phyloP scores from a whole-genome alignment of 2,329 filamentous ascomycete genomes.

The Clonostachys byssicola region DNA sequence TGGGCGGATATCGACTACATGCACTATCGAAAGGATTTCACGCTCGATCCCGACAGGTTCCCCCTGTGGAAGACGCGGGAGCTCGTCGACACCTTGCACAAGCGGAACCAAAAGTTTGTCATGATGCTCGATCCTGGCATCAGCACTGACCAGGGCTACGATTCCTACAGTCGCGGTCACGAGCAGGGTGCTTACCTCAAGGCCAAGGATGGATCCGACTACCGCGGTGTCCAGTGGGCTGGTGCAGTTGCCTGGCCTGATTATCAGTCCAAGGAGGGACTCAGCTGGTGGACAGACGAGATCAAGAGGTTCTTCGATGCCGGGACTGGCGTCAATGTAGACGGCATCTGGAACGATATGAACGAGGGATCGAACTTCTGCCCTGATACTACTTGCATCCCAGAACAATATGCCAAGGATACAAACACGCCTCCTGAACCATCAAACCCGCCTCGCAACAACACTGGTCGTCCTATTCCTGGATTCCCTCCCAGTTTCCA shows the following conservation, averaged over 20 bases:
- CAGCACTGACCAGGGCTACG: constrained; percentile 34
- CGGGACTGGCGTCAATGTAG: constrained; percentile 64
- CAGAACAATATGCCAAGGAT: constrained; percentile 11
- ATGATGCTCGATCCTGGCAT: constrained; percentile 74
- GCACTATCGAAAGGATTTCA: constrained; percentile 40
- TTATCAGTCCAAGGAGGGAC: constrained; percentile 65
- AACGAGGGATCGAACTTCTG: constrained; percentile 33
- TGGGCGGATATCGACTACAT: constrained; percentile 40
- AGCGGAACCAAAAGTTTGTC: constrained; percentile 64
- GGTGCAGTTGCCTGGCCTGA: constrained; percentile 69
- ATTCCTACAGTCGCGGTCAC: constrained; percentile 33
- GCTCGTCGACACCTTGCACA: constrained; percentile 63
- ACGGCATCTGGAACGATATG: constrained; percentile 74
- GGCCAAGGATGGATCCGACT: constrained; percentile 47
- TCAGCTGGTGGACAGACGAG: constrained; percentile 66
- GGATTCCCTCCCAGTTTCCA: constrained; percentile 5
- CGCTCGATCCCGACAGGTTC: constrained; percentile 60
- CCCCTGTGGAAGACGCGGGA: constrained; percentile 58
- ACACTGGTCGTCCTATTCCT: constrained; percentile 2
- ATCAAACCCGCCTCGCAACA: constrained; percentile 2
- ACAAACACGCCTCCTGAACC: constrained; percentile 2
- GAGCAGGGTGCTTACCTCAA: constrained; percentile 40
- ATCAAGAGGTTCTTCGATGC: constrained; percentile 61
- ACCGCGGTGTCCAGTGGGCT: constrained; percentile 72
- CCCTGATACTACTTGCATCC: constrained; percentile 8